These are phyloP conservation scores for Moesziomyces antarcticus DNA, from an alignment of 1,284 basidiomycete genomes.

Conservation along the genomic window DNA sequence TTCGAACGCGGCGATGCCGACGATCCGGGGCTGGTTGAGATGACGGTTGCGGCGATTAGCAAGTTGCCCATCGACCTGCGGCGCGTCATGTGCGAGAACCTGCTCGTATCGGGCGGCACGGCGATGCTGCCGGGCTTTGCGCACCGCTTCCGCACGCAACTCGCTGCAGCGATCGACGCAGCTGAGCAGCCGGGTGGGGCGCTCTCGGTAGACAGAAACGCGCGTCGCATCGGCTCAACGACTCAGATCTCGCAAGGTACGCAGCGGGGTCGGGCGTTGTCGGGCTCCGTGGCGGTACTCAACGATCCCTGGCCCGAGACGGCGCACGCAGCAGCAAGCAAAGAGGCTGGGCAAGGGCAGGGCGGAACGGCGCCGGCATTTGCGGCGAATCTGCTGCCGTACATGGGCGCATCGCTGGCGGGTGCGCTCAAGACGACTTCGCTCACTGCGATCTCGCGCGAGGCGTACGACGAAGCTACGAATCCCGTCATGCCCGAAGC, in stretches of 20 bases:
- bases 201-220: constrained; percentile 31
- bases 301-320: constrained; percentile 42
- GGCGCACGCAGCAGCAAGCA: background rate
- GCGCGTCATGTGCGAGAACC: constrained; percentile 79
- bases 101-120: constrained; percentile 88
- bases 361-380: constrained; percentile 85
- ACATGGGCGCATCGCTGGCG: constrained; percentile 92
- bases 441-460: constrained; percentile 39
- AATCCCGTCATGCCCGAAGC: constrained; percentile 15
- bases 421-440: constrained; percentile 71
- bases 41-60: constrained; percentile 74
- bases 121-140: constrained; percentile 92
- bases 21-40: constrained; percentile 77
- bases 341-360: constrained; percentile 1
- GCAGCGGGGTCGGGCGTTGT: constrained; percentile 2
- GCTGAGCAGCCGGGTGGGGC: constrained; percentile 22
- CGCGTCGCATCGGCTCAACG: background rate
- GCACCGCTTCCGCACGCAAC: constrained; percentile 80
- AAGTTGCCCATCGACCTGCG: constrained; percentile 85
- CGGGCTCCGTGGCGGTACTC: constrained; percentile 22
- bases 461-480: constrained; percentile 38
- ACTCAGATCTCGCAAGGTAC: background rate
- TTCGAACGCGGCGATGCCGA: constrained; percentile 86
- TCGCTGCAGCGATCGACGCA: constrained; percentile 73
- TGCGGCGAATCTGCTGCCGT: constrained; percentile 79